Evolutionary conservation across 2,329 filamentous ascomycete genomes (phyloP).

Genomic region (Botrytis squamosa): DNA sequence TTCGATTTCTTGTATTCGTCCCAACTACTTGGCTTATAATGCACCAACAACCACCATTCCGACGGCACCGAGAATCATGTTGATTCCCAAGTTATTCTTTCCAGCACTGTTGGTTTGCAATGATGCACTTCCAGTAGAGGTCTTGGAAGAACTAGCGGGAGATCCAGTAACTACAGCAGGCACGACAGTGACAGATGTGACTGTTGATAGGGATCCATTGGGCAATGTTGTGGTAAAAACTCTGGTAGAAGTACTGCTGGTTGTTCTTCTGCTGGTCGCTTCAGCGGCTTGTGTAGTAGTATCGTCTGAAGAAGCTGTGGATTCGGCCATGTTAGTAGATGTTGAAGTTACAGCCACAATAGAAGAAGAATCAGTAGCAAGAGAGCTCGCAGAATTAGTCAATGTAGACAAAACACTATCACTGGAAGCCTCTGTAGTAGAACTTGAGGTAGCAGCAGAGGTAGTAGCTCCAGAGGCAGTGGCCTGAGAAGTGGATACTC

Average conservation of each 20-base stretch:
- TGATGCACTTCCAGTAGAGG: constrained; percentile 28
- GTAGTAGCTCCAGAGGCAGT: constrained; percentile 24
- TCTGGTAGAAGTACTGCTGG: constrained; percentile 22
- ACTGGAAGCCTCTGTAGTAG: constrained; percentile 27
- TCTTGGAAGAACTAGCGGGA: constrained; percentile 13
- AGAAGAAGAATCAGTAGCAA: constrained; percentile 19
- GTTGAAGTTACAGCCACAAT: constrained; percentile 22
- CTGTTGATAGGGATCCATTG: constrained; percentile 31
- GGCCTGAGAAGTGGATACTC: constrained; percentile 16
- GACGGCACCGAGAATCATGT: constrained; percentile 30
- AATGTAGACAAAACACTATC: constrained; percentile 23
- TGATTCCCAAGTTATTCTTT: constrained; percentile 25
- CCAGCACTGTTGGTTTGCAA: constrained; percentile 32
- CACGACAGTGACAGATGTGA: constrained; percentile 34
- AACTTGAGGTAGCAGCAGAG: constrained; percentile 23
- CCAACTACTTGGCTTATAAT: constrained; percentile 24
- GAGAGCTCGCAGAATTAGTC: constrained; percentile 23
- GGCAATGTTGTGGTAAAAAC: constrained; percentile 34
- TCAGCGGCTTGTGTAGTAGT: constrained; percentile 21
- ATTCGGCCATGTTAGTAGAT: constrained; percentile 21
- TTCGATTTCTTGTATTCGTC: constrained; percentile 6
- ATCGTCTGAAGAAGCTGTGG: constrained; percentile 23
- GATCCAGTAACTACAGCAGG: constrained; percentile 30
- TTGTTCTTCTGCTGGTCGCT: constrained; percentile 18
- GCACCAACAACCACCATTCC: constrained; percentile 28